phyloP scores from a whole-genome alignment of 2,329 filamentous ascomycete species.

The Coniella vitis region DNA sequence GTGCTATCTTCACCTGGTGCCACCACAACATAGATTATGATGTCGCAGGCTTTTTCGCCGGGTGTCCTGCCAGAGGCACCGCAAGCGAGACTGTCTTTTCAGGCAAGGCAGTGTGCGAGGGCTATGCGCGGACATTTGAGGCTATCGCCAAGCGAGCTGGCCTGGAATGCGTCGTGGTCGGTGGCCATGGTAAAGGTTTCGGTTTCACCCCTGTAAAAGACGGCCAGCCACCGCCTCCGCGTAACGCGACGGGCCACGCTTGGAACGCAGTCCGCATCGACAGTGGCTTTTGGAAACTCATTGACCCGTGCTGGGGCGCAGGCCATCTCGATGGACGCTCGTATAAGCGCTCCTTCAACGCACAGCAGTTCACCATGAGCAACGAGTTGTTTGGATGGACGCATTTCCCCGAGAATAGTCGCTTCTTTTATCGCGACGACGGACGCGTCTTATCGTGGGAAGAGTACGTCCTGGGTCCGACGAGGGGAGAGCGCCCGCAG shows the following conservation, averaged over 20 bases:
- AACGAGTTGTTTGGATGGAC: conserved; percentile 77
- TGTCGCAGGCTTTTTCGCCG: conserved; percentile 65
- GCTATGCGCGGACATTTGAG: conserved; percentile 78
- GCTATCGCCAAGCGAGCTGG: conserved; percentile 73
- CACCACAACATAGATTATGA: conserved; percentile 93
- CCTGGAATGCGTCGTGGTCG: conserved; percentile 66
- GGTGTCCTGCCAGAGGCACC: conserved; percentile 58
- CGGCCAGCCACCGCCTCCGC: conserved; percentile 59
- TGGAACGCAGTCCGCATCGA: conserved; percentile 94
- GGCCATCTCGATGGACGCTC: conserved; percentile 54
- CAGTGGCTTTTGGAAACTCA: conserved; percentile 78
- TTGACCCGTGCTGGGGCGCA: conserved; percentile 92
- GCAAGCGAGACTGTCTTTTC: conserved; percentile 67
- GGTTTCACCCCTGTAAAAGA: conserved; percentile 58
- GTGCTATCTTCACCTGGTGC: conserved; percentile 90
- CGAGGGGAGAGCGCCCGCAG: conserved; percentile 40
- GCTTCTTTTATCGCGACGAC: conserved; percentile 69
- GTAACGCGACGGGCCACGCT: conserved; percentile 62
- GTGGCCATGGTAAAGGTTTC: conserved; percentile 81
- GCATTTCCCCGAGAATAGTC: conserved; percentile 68
- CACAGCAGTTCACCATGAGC: conserved; percentile 49
- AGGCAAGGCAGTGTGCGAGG: conserved; percentile 84
- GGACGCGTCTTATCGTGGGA: conserved; percentile 67
- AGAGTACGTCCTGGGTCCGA: conserved; percentile 66
- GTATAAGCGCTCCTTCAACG: conserved; percentile 64